Percentiles rank a stretch among this genome's conserved stretches.
Conservation (phyloP, 176 grass and related monocot genomes). For the Eleusine coracana region DNA sequence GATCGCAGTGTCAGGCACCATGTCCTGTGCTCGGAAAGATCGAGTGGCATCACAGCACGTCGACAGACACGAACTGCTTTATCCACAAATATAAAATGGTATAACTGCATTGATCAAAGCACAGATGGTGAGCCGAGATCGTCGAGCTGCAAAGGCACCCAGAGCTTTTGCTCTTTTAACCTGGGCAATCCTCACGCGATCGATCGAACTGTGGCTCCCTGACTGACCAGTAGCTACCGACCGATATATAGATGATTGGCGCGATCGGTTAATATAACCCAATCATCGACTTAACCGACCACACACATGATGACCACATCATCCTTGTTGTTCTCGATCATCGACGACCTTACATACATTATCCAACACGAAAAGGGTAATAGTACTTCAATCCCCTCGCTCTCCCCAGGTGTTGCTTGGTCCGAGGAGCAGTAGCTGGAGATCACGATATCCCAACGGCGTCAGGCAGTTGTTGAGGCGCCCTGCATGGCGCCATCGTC, state of each 20-base stretch:
- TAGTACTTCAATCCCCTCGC: not conserved
- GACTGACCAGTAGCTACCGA: not conserved
- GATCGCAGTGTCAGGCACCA: not conserved
- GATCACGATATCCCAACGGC: not conserved
- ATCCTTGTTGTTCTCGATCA: not conserved
- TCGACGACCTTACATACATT: not conserved
- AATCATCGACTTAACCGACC: not conserved
- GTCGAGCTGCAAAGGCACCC: not conserved
- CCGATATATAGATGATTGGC: not conserved
- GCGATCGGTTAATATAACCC: not conserved
- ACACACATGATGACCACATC: not conserved
- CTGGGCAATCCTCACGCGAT: not conserved
- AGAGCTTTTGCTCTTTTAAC: not conserved
- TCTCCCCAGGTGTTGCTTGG: not conserved
- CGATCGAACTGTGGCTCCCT: not conserved
- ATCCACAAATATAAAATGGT: not conserved
- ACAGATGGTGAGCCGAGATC: not conserved
- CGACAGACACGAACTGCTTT: not conserved
- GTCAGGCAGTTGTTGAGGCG: not conserved
- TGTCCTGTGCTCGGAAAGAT: not conserved
- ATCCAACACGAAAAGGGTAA: conserved; percentile 1
- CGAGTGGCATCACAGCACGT: not conserved
- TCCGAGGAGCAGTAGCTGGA: not conserved
- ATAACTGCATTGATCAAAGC: not conserved
- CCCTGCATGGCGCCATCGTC: not conserved